Evolutionary conservation across 805 yeast species (phyloP), one percentile per base, ranked within the genome.

Genomic region (Kodamaea kaohsiungensis): DNA sequence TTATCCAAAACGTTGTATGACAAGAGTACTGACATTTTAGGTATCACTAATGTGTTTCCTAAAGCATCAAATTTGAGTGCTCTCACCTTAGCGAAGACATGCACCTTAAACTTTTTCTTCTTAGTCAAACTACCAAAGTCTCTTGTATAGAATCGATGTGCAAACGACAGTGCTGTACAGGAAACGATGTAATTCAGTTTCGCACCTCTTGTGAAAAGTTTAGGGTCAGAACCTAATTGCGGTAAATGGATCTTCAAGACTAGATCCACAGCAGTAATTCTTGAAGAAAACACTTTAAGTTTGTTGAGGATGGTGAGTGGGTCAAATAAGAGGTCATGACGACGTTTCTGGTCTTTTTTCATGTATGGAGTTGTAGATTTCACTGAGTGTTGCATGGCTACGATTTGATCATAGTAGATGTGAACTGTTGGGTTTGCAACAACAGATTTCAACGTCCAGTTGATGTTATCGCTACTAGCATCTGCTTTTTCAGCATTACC

Each of bases 371-470:
- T 17, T 6, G 46, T 49, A 25, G 22, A 12, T n/a, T 48, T 38
- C 13, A 38, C 45, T 27, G 46, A 46, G 40, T 33, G 22, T 37
- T 37, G 30, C 43, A 19, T 33, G 4, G 53, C 48, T n/a, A 5
- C 38, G 13, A 72, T 51, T 55, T 76, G 80, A 55, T 76, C 80
- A 38, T 70, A 69, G 54, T 70, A 76, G 27, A 75, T 54, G 53
- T 69, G 70, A 25, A 76, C 49, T 2, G 65, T 65, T 2, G 80
- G 79, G 46, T 65, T 65, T 1, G 78, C 69, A 19, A 76, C 49
- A 18, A 62, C 67, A 30, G 71, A 54, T 4, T 55, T 58, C 7
- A 65, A 57, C 13, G 54, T 52, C 40, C 59, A 51, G 48, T 65
- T 60, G 35, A 63, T 53, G 27, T 54, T 51, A 48, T 53, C 57